These are phyloP conservation scores for Candolleomyces aberdarensis DNA, from an alignment of 768 basidiomycete genomes.

Conservation along the genomic window DNA sequence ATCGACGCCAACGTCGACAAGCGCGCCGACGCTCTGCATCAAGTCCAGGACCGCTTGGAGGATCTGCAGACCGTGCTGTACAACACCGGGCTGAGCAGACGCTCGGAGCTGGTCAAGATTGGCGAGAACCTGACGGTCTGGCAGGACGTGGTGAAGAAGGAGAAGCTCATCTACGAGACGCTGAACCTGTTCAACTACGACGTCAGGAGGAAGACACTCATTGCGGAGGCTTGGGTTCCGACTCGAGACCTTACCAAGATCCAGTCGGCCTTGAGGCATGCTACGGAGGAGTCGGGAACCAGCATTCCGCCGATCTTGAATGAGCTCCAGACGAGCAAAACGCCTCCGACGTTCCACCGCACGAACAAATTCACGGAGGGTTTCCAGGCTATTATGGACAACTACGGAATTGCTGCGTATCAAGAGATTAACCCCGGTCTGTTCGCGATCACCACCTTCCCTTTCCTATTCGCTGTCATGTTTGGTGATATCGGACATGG, in stretches of 20 bases:
- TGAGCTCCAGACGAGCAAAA: constrained; percentile 85
- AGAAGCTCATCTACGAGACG: constrained; percentile 95
- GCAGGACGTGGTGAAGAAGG: constrained; percentile 92
- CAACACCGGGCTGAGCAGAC: constrained; percentile 83
- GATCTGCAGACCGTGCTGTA: constrained; percentile 87
- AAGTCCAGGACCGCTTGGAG: constrained; percentile 85
- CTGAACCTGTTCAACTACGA: constrained; percentile 96
- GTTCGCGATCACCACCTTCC: constrained; percentile 90
- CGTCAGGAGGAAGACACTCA: constrained; percentile 86
- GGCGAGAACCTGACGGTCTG: constrained; percentile 85
- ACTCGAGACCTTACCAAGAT: constrained; percentile 86
- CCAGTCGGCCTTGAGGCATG: constrained; percentile 83
- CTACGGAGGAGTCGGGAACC: constrained; percentile 93
- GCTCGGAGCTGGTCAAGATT: constrained; percentile 76
- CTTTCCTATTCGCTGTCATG: constrained; percentile 99
- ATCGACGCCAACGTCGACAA: constrained; percentile 95
- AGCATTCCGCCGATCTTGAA: constrained; percentile 89
- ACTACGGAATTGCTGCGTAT: constrained; percentile 91
- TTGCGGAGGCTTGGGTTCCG: constrained; percentile 98
- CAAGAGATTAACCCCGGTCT: constrained; percentile 97
- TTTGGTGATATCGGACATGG: constrained; percentile 99
- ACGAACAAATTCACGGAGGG: constrained; percentile 96
- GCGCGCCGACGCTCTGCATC: constrained; percentile 84
- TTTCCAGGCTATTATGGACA: constrained; percentile 98
- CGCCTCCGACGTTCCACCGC: constrained; percentile 91